Base-by-base conservation (phyloP, 1,139 yeast genomes). In the Hyphopichia burtonii region DNA sequence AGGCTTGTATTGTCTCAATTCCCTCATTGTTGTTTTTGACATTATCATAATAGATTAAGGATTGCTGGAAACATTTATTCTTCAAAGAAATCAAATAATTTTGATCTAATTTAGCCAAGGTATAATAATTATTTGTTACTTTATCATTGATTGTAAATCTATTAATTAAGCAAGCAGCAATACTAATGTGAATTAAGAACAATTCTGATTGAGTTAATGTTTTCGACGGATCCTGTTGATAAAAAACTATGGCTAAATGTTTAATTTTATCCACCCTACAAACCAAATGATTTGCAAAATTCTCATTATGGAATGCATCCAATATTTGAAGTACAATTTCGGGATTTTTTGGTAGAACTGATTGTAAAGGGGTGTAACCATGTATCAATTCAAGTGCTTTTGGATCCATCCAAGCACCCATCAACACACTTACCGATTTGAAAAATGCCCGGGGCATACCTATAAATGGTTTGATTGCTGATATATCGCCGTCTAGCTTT, bases 41-140 rank as follows among this genome's bases (percentile, higher is more conserved):
- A 9, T 54, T 48, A 28, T 56, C 57, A 44, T 58, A 63, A 39
- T 53, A 54, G 34, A 43, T 49, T 22, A 61, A 41, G 7, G 64
- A 44, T 41, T 57, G 52, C 11, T 44, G 41, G 36, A 56, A 57
- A 33, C 51, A 48, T 15, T 40, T 45, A 14, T 45, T n/a, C 17
- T 44, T 45, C 6, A 50, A 34, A 8, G 31, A 34, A 32, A 35
- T 33, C 36, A 39, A 28, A 17, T 18, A 34, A 3, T 20, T 11
- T 6, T 16, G 17, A 34, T 19, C n/a, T 6, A 20, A 9, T n/a
- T n/a, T n/a, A n/a, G n/a, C n/a, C n/a, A 11, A 9, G 17, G 10
- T 18, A 14, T 25, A 34, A 34, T 34, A 19, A 12, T 28, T 28
- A 3, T 8, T n/a, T 28, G 4, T 28, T 5, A 12, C 4, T 3